Evolutionary conservation across 78 protist genomes (phyloP).

Genomic region (Parvularia atlantis): DNA sequence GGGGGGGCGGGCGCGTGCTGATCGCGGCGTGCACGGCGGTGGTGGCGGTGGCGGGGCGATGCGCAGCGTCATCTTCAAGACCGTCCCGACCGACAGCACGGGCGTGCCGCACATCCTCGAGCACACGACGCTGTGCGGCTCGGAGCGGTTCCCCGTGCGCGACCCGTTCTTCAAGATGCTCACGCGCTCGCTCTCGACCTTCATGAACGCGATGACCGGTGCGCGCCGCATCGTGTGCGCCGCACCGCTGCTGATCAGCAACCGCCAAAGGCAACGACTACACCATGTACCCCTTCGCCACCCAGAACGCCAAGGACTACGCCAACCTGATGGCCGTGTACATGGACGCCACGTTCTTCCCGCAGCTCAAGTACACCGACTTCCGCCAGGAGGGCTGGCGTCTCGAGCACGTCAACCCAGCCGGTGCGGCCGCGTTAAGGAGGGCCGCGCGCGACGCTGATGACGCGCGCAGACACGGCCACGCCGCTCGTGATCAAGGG

Average conservation of each 20-base stretch:
- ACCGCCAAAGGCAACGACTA: conserved; percentile 38
- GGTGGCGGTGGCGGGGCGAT: too few relatives aligned
- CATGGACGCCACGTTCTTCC: conserved; percentile 72
- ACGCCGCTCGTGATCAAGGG: conserved; percentile 56
- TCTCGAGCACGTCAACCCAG: conserved; percentile 51
- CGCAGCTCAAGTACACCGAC: conserved; percentile 44
- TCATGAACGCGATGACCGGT: conserved; percentile 54
- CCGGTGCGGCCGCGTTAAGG: not conserved
- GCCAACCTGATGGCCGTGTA: conserved; percentile 64
- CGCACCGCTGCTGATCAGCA: not conserved
- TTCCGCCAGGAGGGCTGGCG: conserved; percentile 83
- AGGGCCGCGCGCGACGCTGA: not conserved
- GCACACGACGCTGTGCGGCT: conserved; percentile 85
- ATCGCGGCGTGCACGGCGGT: too few relatives aligned
- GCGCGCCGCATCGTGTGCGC: not conserved
- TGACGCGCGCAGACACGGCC: not conserved
- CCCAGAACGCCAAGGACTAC: conserved; percentile 62
- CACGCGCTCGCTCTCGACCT: conserved; percentile 42
- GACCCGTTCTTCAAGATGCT: conserved; percentile 86
- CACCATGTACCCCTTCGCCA: conserved; percentile 80
- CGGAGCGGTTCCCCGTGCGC: conserved; percentile 67
- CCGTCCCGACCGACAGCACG: conserved; percentile 48
- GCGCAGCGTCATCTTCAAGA: conserved; percentile 58
- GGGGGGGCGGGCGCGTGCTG: too few relatives aligned
- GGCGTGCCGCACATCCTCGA: conserved; percentile 92